Percentiles rank a stretch among this genome's conserved stretches.
These are phyloP conservation scores for Aspergillus diversus DNA, from an alignment of 495 filamentous ascomycete species.

Conservation along the genomic window DNA sequence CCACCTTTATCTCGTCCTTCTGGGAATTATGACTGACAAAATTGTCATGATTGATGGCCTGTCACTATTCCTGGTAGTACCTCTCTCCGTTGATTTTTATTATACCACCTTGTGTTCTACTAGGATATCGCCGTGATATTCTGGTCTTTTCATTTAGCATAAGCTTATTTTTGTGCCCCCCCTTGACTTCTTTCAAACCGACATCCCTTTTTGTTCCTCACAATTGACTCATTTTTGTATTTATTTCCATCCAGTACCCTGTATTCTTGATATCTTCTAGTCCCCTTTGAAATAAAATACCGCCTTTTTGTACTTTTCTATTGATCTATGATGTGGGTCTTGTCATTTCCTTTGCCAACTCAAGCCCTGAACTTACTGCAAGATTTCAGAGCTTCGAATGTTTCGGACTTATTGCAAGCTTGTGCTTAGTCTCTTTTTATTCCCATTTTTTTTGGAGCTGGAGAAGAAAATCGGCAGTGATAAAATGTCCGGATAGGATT, in stretches of 20 bases:
- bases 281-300: background rate
- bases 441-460: background rate
- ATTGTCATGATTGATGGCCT: constrained; percentile 7
- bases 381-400: no score
- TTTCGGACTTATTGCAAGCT: background rate
- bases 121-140: constrained; percentile 9
- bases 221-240: constrained; percentile 5
- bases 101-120: constrained; percentile 30
- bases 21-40: constrained; percentile 19
- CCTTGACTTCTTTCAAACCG: constrained; percentile 11
- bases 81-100: constrained; percentile 19
- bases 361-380: background rate
- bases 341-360: background rate
- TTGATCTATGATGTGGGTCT: background rate
- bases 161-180: constrained; percentile 10
- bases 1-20: constrained; percentile 2
- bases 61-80: constrained; percentile 13
- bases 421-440: constrained; percentile 7
- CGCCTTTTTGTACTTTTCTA: background rate
- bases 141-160: constrained; percentile 16
- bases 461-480: background rate
- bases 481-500: constrained; percentile 4
- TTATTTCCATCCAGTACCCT: constrained; percentile 9
- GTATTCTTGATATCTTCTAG: constrained; percentile 12
- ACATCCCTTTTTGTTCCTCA: constrained; percentile 2